These are phyloP conservation scores for Pseudophaeomoniella oleicola DNA, from an alignment of 2,329 filamentous ascomycete species.

Conservation along the genomic window DNA sequence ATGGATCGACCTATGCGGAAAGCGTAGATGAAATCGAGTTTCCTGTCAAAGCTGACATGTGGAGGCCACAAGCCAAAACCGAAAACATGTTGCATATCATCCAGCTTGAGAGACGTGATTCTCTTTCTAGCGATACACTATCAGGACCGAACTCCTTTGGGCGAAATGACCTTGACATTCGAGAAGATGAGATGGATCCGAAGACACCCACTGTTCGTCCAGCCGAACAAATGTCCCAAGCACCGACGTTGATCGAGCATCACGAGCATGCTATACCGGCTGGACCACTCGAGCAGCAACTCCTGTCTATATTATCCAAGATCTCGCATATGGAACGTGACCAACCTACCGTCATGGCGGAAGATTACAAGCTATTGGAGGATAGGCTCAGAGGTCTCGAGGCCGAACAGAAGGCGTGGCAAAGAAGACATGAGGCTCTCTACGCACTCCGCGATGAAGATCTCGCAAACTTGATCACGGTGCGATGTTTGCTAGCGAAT, in stretches of 20 bases:
- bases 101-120: background rate
- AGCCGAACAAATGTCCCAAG: background rate
- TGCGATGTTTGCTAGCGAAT: constrained; percentile 23
- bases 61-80: background rate
- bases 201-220: background rate
- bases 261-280: too few relatives aligned
- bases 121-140: background rate
- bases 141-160: too few relatives aligned
- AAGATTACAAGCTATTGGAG: constrained; percentile 20
- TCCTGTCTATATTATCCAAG: constrained; percentile 6
- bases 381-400: constrained; percentile 18
- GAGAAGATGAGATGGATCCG: background rate
- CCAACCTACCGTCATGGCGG: constrained; percentile 17
- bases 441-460: constrained; percentile 27
- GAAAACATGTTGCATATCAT: background rate
- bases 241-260: background rate
- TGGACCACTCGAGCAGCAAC: constrained; percentile 1
- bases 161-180: too few relatives aligned
- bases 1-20: background rate
- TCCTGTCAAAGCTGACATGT: background rate
- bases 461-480: constrained; percentile 27
- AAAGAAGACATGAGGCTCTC: constrained; percentile 23
- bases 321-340: constrained; percentile 6
- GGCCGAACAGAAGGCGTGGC: constrained; percentile 20
- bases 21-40: background rate